Conservation (phyloP, 2,329 filamentous ascomycete species). For the Aspergillus fructus region DNA sequence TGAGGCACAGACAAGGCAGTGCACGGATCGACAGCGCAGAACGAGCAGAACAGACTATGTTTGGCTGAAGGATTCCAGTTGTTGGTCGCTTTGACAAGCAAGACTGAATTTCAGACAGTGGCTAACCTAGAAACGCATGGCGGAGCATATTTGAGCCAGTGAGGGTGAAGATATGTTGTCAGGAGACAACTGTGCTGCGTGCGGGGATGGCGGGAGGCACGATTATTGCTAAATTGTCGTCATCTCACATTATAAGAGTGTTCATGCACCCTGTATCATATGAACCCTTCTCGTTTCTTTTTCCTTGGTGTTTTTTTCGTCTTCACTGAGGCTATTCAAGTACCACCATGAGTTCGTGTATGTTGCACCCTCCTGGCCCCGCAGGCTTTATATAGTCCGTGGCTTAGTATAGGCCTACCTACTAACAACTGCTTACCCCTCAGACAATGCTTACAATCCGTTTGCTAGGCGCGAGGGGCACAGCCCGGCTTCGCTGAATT, state of each 20-base stretch:
- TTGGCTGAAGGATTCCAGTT: not conserved
- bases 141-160: constrained; percentile 11
- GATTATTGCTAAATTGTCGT: not conserved
- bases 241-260: not conserved
- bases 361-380: not conserved
- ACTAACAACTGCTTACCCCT: not conserved
- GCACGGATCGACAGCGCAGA: constrained; percentile 15
- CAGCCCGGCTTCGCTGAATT: constrained; percentile 58
- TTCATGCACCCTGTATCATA: not conserved
- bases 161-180: constrained; percentile 11
- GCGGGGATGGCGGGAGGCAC: constrained; percentile 11
- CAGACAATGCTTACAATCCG: constrained; percentile 55
- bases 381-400: not conserved
- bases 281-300: not conserved
- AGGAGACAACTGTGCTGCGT: constrained; percentile 15
- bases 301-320: not conserved
- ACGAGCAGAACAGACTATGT: not conserved
- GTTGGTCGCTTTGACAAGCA: not conserved
- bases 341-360: constrained; percentile 13
- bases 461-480: constrained; percentile 71
- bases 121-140: constrained; percentile 2
- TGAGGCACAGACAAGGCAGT: constrained; percentile 8
- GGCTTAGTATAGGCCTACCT: not conserved
- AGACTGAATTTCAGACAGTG: not conserved
- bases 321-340: not conserved